These are phyloP conservation scores for Scheffersomyces segobiensis DNA, from an alignment of 1,139 yeast genomes.

Conservation along the genomic window DNA sequence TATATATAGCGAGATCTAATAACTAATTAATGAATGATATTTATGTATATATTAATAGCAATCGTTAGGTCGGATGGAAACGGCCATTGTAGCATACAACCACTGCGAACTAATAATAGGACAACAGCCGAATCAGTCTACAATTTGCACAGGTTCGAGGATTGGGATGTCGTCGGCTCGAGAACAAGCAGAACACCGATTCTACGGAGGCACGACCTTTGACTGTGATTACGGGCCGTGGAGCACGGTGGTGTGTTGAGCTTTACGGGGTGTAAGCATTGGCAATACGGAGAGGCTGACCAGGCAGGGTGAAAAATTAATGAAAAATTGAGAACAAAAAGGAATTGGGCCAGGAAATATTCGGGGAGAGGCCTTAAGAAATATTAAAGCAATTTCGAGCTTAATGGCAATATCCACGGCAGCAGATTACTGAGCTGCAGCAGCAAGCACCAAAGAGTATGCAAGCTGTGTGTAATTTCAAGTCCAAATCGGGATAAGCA, in stretches of 20 bases:
- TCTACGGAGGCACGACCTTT: not conserved
- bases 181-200: not conserved
- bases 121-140: not conserved
- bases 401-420: too few species aligned
- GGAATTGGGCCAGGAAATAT: not conserved
- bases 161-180: not conserved
- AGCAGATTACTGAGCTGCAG: not conserved
- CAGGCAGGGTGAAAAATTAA: not conserved
- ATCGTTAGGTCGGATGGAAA: not conserved
- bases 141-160: too few species aligned
- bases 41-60: not conserved
- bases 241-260: not conserved
- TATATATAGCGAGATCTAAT: not conserved
- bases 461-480: not conserved
- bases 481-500: not conserved
- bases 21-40: not conserved
- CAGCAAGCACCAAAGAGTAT: not conserved
- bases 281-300: not conserved
- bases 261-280: not conserved
- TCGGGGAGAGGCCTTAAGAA: not conserved
- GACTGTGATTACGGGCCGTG: not conserved
- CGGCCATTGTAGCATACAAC: not conserved
- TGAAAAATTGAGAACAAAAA: not conserved
- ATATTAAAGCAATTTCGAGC: too few species aligned
- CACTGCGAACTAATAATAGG: not conserved